Base-by-base conservation (phyloP, 108 stramenopile species). In the Cyclotella distinguenda region DNA sequence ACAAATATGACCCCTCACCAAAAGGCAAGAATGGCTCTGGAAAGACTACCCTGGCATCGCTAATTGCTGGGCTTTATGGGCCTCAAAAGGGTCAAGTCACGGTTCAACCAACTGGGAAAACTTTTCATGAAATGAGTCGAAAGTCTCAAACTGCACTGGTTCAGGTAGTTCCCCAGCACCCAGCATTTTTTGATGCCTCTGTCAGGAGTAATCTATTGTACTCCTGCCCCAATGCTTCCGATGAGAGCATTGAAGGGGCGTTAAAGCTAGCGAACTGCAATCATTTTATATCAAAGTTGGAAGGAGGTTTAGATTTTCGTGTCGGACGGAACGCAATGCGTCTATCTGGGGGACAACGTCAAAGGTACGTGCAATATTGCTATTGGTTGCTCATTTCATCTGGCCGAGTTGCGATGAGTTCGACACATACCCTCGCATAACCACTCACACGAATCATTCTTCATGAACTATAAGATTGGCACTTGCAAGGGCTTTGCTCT, bases 331-430 rank as follows among this genome's bases (percentile, higher is more conserved):
- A 90, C 49, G 97, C 97, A 31, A 84, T 74, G 52, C 76, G 82
- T 34, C 70, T 98, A n/a, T 89, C 87, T 31, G 99, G 99, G 16
- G 97, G 97, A 10, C 94, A 98, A 78, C 85, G 93, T 22, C 96
- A 96, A 74, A 82, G n/a, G n/a, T n/a, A n/a, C n/a, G n/a, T n/a
- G n/a, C n/a, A n/a, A n/a, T n/a, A n/a, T n/a, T n/a, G n/a, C n/a
- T n/a, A n/a, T n/a, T n/a, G n/a, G n/a, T n/a, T n/a, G n/a, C n/a
- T n/a, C n/a, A n/a, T n/a, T n/a, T n/a, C n/a, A n/a, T n/a, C n/a
- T n/a, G n/a, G n/a, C n/a, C n/a, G n/a, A n/a, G n/a, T n/a, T n/a
- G n/a, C n/a, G n/a, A n/a, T n/a, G n/a, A n/a, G n/a, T n/a, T n/a
- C n/a, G n/a, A n/a, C n/a, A n/a, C n/a, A n/a, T n/a, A n/a, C n/a